Base-by-base conservation (phyloP, 2,329 filamentous ascomycete genomes). In the Rhexocercosporidium sp. region DNA sequence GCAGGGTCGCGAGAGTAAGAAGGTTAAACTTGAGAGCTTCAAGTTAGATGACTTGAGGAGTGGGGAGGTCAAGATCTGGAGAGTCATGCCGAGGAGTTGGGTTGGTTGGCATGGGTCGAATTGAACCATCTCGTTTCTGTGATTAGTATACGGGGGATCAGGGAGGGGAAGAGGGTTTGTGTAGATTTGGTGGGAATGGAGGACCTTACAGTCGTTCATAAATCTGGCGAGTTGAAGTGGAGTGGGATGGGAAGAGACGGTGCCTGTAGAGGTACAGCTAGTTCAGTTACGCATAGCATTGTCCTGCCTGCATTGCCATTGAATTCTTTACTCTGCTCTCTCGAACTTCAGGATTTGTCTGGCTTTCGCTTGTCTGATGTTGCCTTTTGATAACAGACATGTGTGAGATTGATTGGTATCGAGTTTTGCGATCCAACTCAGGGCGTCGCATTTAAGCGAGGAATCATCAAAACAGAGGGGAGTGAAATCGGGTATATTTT, bases 31-130 rank as follows among this genome's bases (percentile, higher is more conserved):
- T 69, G 95, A 98, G 83, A 97, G 94, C 81, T 98, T 95, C 82
- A 92, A 94, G 82, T 85, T 99, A 69, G 94, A 94, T 53, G 96
- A 99, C 81, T 77, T 99, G 78, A 87, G 93, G 77, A 95, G 91
- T 79, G 96, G 96, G 20, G 96, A 99, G 82, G 94, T 97, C 74
- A 95, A 96, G 83, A 93, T 99, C 69, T 99, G 96, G 96, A 88
- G 96, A 66, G 92, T 97, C 54, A 97, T 98, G 88, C 92, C 93
- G 46, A 87, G 93, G 75, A 90, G 87, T 77, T 99, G 94, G 94
- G 90, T 98, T 62, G 94, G 94, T 27, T 98, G 95, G 96, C 90
- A 90, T 75, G 83, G 83, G 72, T 81, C 83, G 79, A 84, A 85
- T 74, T 88, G 86, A 49, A 20, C 7, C 7, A 18, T 46, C 20